Percentiles rank a stretch among this genome's conserved stretches.
phyloP scores from a whole-genome alignment of 345 rosid genomes.

The Eucalyptus globulus region DNA sequence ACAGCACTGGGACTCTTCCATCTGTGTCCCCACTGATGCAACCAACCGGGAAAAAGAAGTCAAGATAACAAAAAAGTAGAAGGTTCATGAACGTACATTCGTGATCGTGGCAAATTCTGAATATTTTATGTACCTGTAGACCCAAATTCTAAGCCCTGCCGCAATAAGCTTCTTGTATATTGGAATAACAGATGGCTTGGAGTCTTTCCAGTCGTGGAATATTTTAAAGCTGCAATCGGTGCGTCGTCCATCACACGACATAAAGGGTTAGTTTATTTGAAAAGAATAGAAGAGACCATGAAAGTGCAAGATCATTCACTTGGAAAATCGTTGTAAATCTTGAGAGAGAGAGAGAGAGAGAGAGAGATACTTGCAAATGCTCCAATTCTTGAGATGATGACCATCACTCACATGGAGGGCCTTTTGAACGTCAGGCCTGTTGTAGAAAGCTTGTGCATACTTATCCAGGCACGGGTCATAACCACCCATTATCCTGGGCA shows the following conservation, averaged over 20 bases:
- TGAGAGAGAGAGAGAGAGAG: background rate
- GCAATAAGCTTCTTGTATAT: conserved; percentile 72
- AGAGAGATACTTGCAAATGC: conserved; percentile 75
- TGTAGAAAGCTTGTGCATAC: conserved; percentile 60
- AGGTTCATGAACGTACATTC: background rate
- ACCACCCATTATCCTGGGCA: conserved; percentile 76
- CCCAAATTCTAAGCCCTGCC: conserved; percentile 75
- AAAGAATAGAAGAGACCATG: background rate
- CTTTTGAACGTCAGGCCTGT: conserved; percentile 68
- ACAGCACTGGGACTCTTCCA: conserved; percentile 89
- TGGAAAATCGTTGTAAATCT: background rate
- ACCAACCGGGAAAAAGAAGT: background rate
- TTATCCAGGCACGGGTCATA: conserved; percentile 82
- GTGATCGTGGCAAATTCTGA: background rate
- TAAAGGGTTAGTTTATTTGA: background rate
- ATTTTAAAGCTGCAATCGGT: conserved; percentile 30
- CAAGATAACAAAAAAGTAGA: background rate
- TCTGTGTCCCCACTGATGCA: conserved; percentile 86
- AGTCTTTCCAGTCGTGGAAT: conserved; percentile 40
- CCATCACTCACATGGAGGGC: conserved; percentile 85
- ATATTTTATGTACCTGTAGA: conserved; percentile 52
- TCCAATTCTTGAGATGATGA: conserved; percentile 54
- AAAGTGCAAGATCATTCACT: background rate
- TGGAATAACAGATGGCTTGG: conserved; percentile 60
- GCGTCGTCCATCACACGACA: background rate